Base-by-base conservation (phyloP, 208 protist genomes). In the Angomonas desouzai region DNA sequence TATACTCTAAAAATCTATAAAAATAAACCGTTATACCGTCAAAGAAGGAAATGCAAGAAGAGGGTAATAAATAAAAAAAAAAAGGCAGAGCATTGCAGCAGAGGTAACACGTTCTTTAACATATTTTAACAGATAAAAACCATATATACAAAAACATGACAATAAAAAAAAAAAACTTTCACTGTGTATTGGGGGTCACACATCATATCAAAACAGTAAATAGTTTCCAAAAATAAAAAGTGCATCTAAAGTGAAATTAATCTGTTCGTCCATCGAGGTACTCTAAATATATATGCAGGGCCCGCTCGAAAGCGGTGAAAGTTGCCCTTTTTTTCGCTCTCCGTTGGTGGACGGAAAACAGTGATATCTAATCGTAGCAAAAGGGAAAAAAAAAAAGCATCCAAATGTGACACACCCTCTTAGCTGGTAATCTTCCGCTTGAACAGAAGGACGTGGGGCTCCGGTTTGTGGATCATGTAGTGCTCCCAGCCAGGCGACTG, bases 401-500 rank as follows among this genome's bases (percentile, higher is more conserved):
- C 25, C 10, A n/a, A 34, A 57, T 57, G 13, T 40, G 36, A 18
- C 36, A 40, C 9, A 40, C 36, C 36, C 36, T 40, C 36, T 25
- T 76, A 85, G 11, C 53, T 40, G 13, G 79, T 81, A 40, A 70
- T 70, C 3, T 87, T 85, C 0, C 97, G 83, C 72, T 96, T 91
- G 75, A 98, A 98, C 28, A 98, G 87, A 7, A 99, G 79, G 32
- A 99, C 97, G 73, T 99, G 94, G 23, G 95, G 97, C 81, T 98
- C 97, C 13, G 97, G 96, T 36, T 85, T 84, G 87, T 99, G 98
- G 30, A 98, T 95, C 83, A 97, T 97, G 85, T 99, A 99, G 77
- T 99, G 98, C 33, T 89, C 83, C 97, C 97, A 99, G 10, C 98
- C 98, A 30, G 89, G 82, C 9, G 94, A 98, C 83, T 99, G 98